phyloP scores from a whole-genome alignment of 2,329 filamentous ascomycete species.

The Cordyceps militaris region DNA sequence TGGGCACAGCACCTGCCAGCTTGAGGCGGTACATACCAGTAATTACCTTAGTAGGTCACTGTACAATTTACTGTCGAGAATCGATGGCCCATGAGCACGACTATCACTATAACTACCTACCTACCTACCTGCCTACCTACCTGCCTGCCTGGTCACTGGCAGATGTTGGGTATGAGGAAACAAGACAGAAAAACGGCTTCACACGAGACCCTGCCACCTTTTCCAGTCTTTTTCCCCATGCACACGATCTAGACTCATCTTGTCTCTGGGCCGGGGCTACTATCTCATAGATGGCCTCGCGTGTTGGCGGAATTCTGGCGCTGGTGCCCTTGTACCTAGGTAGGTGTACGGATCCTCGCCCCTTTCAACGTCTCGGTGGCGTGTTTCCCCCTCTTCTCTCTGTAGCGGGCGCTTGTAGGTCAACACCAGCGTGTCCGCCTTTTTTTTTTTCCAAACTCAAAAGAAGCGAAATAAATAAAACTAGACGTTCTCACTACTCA shows the following conservation, averaged over 20 bases:
- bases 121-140: background rate
- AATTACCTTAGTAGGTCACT: too few relatives aligned
- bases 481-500: too few relatives aligned
- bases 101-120: too few relatives aligned
- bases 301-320: background rate
- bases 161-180: too few relatives aligned
- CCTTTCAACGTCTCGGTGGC: background rate
- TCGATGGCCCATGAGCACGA: too few relatives aligned
- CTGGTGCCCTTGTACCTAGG: background rate
- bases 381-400: too few relatives aligned
- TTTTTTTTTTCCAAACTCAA: background rate
- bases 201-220: too few relatives aligned
- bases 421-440: background rate
- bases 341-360: too few relatives aligned
- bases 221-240: too few relatives aligned
- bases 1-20: background rate
- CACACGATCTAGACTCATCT: background rate
- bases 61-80: too few relatives aligned
- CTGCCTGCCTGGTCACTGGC: background rate
- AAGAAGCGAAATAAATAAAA: background rate
- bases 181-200: too few relatives aligned
- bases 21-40: too few relatives aligned
- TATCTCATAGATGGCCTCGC: background rate
- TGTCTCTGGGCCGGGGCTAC: background rate
- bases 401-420: background rate